These are phyloP conservation scores for Phyllostachys edulis DNA, from an alignment of 176 grass and related monocot species.

Conservation along the genomic window DNA sequence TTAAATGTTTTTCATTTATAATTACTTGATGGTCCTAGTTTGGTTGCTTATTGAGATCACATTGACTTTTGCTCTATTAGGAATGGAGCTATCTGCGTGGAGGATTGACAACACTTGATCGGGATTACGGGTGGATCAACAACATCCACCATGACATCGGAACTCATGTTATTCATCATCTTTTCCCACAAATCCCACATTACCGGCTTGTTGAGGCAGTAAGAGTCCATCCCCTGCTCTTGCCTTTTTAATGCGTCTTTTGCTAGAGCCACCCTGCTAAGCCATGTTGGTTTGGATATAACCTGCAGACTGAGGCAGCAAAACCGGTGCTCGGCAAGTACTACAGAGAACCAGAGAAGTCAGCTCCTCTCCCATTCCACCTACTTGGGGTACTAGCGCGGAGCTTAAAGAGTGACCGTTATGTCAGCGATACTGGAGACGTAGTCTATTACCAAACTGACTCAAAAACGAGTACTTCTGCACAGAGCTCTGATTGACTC, in stretches of 20 bases:
- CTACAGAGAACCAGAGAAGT: conserved; percentile 84
- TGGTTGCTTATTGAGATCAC: background rate
- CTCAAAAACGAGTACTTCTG: conserved; percentile 35
- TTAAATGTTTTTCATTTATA: background rate
- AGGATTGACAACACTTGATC: conserved; percentile 87
- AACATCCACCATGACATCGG: conserved; percentile 96
- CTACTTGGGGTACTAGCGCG: conserved; percentile 47
- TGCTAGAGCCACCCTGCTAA: conserved; percentile 19
- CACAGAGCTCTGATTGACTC: conserved; percentile 44
- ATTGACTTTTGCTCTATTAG: conserved; percentile 40
- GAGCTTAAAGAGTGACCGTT: conserved; percentile 75
- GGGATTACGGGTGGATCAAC: conserved; percentile 90
- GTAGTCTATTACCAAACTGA: conserved; percentile 86
- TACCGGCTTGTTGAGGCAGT: conserved; percentile 92
- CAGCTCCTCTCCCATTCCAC: conserved; percentile 70
- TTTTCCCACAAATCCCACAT: conserved; percentile 94
- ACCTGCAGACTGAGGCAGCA: conserved; percentile 78
- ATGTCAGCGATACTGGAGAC: conserved; percentile 75
- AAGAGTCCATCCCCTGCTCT: conserved; percentile 16
- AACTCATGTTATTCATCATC: conserved; percentile 94
- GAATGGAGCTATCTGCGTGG: conserved; percentile 95
- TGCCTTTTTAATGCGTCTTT: background rate
- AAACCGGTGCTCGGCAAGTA: conserved; percentile 92
- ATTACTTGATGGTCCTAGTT: background rate
- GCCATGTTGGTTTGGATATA: conserved; percentile 2